These are phyloP conservation scores for Metarhizium anisopliae DNA, from an alignment of 2,329 filamentous ascomycete species.

Conservation along the genomic window DNA sequence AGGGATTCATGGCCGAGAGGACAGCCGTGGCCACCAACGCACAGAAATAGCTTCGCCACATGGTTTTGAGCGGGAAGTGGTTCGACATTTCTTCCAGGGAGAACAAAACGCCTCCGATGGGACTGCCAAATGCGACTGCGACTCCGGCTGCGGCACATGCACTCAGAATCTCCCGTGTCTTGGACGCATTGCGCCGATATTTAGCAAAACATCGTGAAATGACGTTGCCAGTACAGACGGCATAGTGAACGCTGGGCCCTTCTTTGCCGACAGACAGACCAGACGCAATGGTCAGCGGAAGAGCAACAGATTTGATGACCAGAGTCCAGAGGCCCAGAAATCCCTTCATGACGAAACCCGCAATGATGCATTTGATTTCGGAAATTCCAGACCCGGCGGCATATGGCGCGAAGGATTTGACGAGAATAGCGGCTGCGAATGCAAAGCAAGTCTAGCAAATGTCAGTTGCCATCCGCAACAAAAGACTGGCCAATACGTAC, in stretches of 20 bases:
- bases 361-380: conserved; percentile 99
- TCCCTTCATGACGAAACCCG: conserved; percentile 98
- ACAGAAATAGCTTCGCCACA: conserved; percentile 98
- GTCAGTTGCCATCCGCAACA: conserved; percentile 6
- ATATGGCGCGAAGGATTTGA: conserved; percentile 89
- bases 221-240: conserved; percentile 94
- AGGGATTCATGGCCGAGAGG: conserved; percentile 92
- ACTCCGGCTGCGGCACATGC: conserved; percentile 93
- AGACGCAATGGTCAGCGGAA: conserved; percentile 88
- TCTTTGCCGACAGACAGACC: conserved; percentile 95
- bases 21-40: conserved; percentile 91
- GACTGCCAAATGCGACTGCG: conserved; percentile 92
- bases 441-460: conserved; percentile 61
- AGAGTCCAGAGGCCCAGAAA: conserved; percentile 89
- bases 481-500: conserved; percentile 32
- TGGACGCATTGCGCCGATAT: conserved; percentile 83
- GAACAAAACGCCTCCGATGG: conserved; percentile 93
- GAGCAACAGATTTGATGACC: conserved; percentile 83
- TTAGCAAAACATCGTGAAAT: conserved; percentile 90
- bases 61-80: conserved; percentile 91
- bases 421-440: conserved; percentile 70
- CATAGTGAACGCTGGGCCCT: conserved; percentile 97
- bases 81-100: conserved; percentile 97
- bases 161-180: conserved; percentile 89
- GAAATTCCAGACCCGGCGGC: conserved; percentile 95